Percentiles rank a stretch among this genome's conserved stretches.
Conservation (phyloP, 2,329 filamentous ascomycete species). For the Monosporascus sp. region DNA sequence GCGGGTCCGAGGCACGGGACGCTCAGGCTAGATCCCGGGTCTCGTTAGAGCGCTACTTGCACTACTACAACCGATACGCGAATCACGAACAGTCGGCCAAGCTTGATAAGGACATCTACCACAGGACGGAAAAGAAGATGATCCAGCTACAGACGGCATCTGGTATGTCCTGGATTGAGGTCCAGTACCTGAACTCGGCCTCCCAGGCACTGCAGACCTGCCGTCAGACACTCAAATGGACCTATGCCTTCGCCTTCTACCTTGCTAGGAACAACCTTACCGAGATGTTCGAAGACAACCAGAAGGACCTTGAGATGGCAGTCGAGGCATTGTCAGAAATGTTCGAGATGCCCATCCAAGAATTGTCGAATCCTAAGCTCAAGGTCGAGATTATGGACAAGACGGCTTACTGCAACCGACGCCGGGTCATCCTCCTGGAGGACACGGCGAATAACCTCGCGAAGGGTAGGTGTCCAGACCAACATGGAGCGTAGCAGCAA, state of each 20-base stretch:
- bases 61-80: slow-evolving; percentile 98
- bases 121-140: slow-evolving; percentile 99
- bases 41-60: slow-evolving; percentile 90
- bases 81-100: slow-evolving; percentile 98
- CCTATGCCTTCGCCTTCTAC: slow-evolving; percentile 97
- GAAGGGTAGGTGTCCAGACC: slow-evolving; percentile 56
- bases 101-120: slow-evolving; percentile 90
- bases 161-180: slow-evolving; percentile 98
- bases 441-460: slow-evolving; percentile 91
- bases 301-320: slow-evolving; percentile 95
- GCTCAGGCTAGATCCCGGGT: slow-evolving; percentile 87
- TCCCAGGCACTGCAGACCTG: slow-evolving; percentile 93
- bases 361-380: slow-evolving; percentile 78
- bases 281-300: slow-evolving; percentile 97
- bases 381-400: slow-evolving; percentile 99
- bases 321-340: slow-evolving; percentile 97
- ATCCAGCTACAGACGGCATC: slow-evolving; percentile 88
- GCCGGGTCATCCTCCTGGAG: slow-evolving; percentile 81
- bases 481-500: neutral
- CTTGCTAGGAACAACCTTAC: slow-evolving; percentile 93
- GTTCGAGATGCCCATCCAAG: slow-evolving; percentile 94
- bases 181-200: slow-evolving; percentile 91
- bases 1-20: slow-evolving; percentile 81
- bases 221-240: slow-evolving; percentile 99
- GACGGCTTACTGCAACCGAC: slow-evolving; percentile 92